These are phyloP conservation scores for Choiromyces venosus DNA, from an alignment of 495 filamentous ascomycete species.

Conservation along the genomic window DNA sequence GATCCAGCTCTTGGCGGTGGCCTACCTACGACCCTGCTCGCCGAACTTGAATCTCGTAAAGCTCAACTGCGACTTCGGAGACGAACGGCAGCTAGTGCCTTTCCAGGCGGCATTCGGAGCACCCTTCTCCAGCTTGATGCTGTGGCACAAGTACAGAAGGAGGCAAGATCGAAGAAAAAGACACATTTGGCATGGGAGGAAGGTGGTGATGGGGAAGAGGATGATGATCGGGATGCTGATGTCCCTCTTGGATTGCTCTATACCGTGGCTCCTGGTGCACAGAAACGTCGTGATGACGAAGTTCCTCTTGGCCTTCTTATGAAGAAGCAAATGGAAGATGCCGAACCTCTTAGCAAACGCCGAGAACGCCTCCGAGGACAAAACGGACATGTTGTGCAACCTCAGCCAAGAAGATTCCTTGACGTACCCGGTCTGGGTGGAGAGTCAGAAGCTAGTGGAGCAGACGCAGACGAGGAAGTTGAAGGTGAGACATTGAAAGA, in stretches of 20 bases:
- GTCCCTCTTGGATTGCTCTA: constrained; percentile 80
- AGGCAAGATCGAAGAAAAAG: constrained; percentile 63
- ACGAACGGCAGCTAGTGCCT: constrained; percentile 59
- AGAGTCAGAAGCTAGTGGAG: constrained; percentile 30
- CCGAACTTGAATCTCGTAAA: constrained; percentile 86
- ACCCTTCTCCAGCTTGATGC: constrained; percentile 87
- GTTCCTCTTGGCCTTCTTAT: constrained; percentile 82
- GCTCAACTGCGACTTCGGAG: constrained; percentile 71
- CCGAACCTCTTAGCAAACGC: constrained; percentile 76
- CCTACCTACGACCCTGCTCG: constrained; percentile 80
- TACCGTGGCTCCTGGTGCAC: constrained; percentile 44
- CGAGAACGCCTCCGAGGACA: constrained; percentile 67
- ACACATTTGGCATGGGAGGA: constrained; percentile 89
- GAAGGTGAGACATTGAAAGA: constrained; percentile 77
- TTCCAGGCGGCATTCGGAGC: constrained; percentile 73
- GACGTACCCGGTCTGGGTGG: constrained; percentile 45
- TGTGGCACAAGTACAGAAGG: constrained; percentile 78
- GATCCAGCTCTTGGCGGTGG: constrained; percentile 8
- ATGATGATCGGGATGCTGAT: constrained; percentile 63
- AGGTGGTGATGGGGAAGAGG: constrained; percentile 51
- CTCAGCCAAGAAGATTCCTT: constrained; percentile 43
- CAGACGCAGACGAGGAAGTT: constrained; percentile 49
- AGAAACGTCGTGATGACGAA: constrained; percentile 52
- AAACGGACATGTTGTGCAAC: constrained; percentile 17
- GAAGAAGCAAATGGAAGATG: constrained; percentile 77